These are phyloP conservation scores for Fusarium redolens DNA, from an alignment of 2,329 filamentous ascomycete genomes.

Conservation along the genomic window DNA sequence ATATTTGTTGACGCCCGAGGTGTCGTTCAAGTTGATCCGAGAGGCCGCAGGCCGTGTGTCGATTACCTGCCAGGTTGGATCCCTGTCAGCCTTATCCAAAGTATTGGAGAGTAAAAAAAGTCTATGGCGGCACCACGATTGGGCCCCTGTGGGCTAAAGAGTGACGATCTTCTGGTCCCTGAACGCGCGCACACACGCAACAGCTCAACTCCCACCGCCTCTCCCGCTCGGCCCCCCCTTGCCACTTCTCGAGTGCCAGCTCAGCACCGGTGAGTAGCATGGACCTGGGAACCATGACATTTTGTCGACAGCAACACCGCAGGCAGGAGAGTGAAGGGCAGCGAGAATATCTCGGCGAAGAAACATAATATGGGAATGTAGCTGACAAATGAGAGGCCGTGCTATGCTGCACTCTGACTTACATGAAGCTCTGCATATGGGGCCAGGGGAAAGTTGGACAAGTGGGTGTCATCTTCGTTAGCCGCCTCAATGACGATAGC, in stretches of 20 bases:
- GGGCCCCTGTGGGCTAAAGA: slow-evolving; percentile 24
- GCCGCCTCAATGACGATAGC: slow-evolving; percentile 73
- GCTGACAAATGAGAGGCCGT: slow-evolving; percentile 21
- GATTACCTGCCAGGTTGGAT: slow-evolving; percentile 67
- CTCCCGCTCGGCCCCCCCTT: slow-evolving; percentile 32
- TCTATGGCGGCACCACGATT: slow-evolving; percentile 16
- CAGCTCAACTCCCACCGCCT: slow-evolving; percentile 34
- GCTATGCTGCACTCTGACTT: slow-evolving; percentile 60
- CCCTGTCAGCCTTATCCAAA: slow-evolving; percentile 48
- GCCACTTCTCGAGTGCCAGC: slow-evolving; percentile 23
- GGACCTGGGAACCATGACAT: slow-evolving; percentile 22
- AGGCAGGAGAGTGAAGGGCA: background rate
- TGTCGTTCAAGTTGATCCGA: slow-evolving; percentile 83
- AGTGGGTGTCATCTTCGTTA: slow-evolving; percentile 77
- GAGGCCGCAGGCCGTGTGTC: slow-evolving; percentile 82
- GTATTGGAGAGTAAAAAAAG: slow-evolving; percentile 26
- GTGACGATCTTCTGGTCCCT: slow-evolving; percentile 19
- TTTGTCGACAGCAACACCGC: background rate
- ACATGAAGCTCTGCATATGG: slow-evolving; percentile 85
- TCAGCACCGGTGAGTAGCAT: slow-evolving; percentile 15
- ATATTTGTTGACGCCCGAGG: slow-evolving; percentile 87
- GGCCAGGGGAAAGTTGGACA: slow-evolving; percentile 74
- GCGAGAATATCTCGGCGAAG: slow-evolving; percentile 21
- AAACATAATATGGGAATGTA: background rate
- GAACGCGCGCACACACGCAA: background rate